Evolutionary conservation across 1,284 basidiomycete genomes (phyloP).

Genomic region (Pisolithus thermaeus): DNA sequence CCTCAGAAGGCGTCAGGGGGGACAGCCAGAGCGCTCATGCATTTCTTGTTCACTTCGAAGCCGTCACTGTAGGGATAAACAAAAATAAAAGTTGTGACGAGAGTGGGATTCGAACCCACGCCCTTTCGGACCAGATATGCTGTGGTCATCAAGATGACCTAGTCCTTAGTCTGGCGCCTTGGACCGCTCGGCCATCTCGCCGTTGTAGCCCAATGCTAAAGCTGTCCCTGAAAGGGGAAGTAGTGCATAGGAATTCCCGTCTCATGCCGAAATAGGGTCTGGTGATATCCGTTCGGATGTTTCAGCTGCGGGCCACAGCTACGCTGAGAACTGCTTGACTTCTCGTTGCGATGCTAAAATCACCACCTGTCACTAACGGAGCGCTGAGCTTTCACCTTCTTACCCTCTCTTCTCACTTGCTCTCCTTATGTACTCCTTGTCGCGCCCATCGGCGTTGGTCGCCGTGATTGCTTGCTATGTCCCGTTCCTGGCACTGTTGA

Average conservation of each 20-base stretch:
- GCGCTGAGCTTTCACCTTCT: not conserved
- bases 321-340: too few relatives aligned
- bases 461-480: constrained; percentile 9
- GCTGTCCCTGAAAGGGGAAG: not conserved
- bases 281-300: not conserved
- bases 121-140: constrained; percentile 41
- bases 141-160: constrained; percentile 15
- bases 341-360: too few relatives aligned
- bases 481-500: not conserved
- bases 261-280: not conserved
- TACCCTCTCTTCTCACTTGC: not conserved
- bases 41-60: too few relatives aligned
- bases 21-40: too few relatives aligned
- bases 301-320: not conserved
- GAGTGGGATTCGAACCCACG: constrained; percentile 61
- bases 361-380: not conserved
- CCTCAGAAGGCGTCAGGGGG: too few relatives aligned
- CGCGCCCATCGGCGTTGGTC: constrained; percentile 12
- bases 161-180: constrained; percentile 64
- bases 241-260: too few relatives aligned
- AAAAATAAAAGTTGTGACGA: constrained; percentile 26
- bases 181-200: constrained; percentile 64
- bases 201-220: not conserved
- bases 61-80: too few relatives aligned
- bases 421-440: not conserved